These are phyloP conservation scores for Paecilomyces variotii DNA, from an alignment of 2,329 filamentous ascomycete genomes.

Conservation along the genomic window DNA sequence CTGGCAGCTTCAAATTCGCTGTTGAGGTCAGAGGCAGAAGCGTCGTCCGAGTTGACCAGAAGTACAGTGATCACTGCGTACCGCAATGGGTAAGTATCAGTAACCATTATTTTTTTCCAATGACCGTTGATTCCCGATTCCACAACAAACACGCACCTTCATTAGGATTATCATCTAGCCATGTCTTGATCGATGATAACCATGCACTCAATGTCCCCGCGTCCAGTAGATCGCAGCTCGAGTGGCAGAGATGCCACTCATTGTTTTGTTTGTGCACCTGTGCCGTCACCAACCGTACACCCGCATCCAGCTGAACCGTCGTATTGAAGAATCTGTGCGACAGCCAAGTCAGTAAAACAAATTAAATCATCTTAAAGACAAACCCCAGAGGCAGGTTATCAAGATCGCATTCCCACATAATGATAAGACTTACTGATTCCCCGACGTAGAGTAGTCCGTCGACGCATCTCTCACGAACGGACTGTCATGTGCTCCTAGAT, in stretches of 20 bases:
- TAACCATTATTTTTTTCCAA: slow-evolving; percentile 1
- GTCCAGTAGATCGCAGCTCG: slow-evolving; percentile 58
- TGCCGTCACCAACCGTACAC: slow-evolving; percentile 61
- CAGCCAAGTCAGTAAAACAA: slow-evolving; percentile 5
- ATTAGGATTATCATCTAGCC: slow-evolving; percentile 62
- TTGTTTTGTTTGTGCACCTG: slow-evolving; percentile 60
- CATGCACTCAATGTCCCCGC: slow-evolving; percentile 58
- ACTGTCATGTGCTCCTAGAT: slow-evolving; percentile 69
- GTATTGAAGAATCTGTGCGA: slow-evolving; percentile 50
- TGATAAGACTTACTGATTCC: slow-evolving; percentile 55
- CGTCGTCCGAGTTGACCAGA: slow-evolving; percentile 61
- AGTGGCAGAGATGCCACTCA: slow-evolving; percentile 62
- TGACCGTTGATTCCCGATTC: neutral
- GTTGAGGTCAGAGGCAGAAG: slow-evolving; percentile 48
- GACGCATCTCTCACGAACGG: slow-evolving; percentile 60
- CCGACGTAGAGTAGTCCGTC: slow-evolving; percentile 55
- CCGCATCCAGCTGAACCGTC: slow-evolving; percentile 60
- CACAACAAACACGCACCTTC: slow-evolving; percentile 37
- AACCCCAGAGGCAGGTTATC: neutral
- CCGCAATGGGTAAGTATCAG: neutral
- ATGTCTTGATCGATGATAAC: slow-evolving; percentile 56
- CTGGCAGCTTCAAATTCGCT: slow-evolving; percentile 49
- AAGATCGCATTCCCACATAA: neutral
- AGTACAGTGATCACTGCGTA: slow-evolving; percentile 59
- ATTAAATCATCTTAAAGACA: neutral